Evolutionary conservation across 169 alveolate genomes (phyloP), one percentile per base, ranked within the genome.

Genomic region (Cryptosporidium sp.): DNA sequence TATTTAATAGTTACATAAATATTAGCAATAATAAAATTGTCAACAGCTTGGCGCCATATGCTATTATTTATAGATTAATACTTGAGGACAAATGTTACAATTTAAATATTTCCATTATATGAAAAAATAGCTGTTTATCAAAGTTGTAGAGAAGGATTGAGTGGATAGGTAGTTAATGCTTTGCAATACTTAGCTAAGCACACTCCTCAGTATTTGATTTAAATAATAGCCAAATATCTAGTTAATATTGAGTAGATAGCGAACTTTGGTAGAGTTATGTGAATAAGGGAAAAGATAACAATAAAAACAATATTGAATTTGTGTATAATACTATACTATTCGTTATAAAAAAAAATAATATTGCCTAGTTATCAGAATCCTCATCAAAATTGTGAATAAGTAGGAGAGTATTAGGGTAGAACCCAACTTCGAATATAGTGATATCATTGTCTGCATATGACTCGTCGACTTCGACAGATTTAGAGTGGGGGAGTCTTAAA

Each of bases 401-500:
- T 45, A 80, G 70, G n/a, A 80, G 55, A 37, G 68, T 65, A 62
- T 50, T 80, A 8, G 87, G 87, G 16, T 31, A 80, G 23, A 80
- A 80, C 7, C 87, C 87, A 23, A 80, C 14, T 65, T 80, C 87
- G 9, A 18, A 8, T 8, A 80, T 62, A 26, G 87, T 80, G 39
- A 65, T 31, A 0, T 43, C 12, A 3, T 62, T 80, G 10, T 37
- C 37, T 21, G 8, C 21, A 31, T 43, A 80, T 16, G 87, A 41
- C 8, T 65, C 75, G 12, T 80, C 87, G 18, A 80, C 62, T 45
- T 80, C 87, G 12, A 80, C 45, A 0, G 80, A 62, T 29, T 59
- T 80, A 5, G 87, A 80, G 75, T 65, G 87, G 18, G 87, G 75
- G 3, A 80, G 61, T 45, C 87, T 80, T 9, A 80, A 45, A 16